Percentiles rank a stretch among this genome's conserved stretches.
Evolutionary conservation across 495 filamentous ascomycete genomes (phyloP).

Genomic region (Trichocladium antarcticum): DNA sequence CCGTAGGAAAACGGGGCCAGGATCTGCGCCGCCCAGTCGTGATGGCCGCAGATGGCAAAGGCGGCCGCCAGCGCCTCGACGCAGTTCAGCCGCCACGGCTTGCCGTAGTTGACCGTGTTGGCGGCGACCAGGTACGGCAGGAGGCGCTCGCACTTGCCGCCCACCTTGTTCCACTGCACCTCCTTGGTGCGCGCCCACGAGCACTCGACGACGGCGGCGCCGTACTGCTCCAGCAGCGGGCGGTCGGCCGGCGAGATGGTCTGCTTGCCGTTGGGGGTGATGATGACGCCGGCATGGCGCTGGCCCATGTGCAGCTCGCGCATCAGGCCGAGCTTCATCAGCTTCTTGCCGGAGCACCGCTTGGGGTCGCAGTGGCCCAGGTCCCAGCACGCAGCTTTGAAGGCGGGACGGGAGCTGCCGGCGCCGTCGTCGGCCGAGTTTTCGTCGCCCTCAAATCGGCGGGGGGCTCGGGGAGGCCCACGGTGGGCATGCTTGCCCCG

Average conservation of each 20-base stretch:
- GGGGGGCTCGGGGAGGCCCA: constrained; percentile 29
- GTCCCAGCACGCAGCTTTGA: constrained; percentile 96
- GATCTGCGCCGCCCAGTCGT: constrained; percentile 78
- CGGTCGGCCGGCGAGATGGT: constrained; percentile 71
- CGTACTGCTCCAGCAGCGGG: constrained; percentile 70
- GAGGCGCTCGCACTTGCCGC: constrained; percentile 87
- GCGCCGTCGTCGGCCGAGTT: constrained; percentile 27
- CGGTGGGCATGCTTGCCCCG: constrained; percentile 48
- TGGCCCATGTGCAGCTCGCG: constrained; percentile 85
- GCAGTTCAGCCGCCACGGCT: constrained; percentile 88
- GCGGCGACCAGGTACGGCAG: constrained; percentile 93
- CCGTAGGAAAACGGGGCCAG: constrained; percentile 82
- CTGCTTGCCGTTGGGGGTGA: constrained; percentile 86
- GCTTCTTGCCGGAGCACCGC: constrained; percentile 85
- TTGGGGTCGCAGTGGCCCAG: constrained; percentile 95
- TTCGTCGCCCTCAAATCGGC: constrained; percentile 11
- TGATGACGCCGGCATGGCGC: constrained; percentile 78
- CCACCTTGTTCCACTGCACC: constrained; percentile 81
- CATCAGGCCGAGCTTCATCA: constrained; percentile 89
- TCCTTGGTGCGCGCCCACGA: constrained; percentile 90
- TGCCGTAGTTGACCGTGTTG: constrained; percentile 94
- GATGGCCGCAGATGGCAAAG: constrained; percentile 83
- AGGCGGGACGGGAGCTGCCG: constrained; percentile 44
- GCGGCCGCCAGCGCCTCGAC: constrained; percentile 87
- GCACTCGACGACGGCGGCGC: constrained; percentile 93